Conservation (phyloP, 75 land plant genomes). For the Pseudotsuga menziesii region DNA sequence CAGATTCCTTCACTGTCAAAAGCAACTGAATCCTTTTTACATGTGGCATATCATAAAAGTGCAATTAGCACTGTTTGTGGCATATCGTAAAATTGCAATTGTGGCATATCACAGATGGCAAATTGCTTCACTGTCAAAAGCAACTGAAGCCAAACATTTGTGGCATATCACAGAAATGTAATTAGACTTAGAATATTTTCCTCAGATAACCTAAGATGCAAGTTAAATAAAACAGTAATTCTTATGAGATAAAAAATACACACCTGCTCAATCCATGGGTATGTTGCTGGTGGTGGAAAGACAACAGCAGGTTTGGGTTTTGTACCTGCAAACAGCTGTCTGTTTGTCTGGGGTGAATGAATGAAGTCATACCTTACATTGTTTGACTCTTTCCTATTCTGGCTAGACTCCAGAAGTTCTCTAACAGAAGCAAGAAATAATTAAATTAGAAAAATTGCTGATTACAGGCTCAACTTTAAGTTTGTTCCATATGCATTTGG, state of each 20-base stretch:
- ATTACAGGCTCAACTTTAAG: not conserved
- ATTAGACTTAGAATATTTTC: not conserved
- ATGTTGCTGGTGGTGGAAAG: constrained; percentile 71
- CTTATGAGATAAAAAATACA: not conserved
- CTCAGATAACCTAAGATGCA: not conserved
- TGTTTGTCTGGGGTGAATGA: constrained; percentile 10
- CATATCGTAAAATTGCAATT: not conserved
- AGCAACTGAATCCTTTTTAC: constrained; percentile 49
- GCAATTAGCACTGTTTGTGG: constrained; percentile 12
- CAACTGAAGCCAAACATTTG: constrained; percentile 47
- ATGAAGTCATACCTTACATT: constrained; percentile 25
- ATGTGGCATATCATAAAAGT: constrained; percentile 14
- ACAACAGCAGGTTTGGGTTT: constrained; percentile 56
- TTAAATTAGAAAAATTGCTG: not conserved
- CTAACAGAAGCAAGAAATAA: constrained; percentile 21
- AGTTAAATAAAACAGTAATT: not conserved
- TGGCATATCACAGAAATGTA: not conserved
- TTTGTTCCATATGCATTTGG: not conserved
- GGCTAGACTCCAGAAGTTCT: constrained; percentile 68
- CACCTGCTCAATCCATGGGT: constrained; percentile 95
- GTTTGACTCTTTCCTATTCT: constrained; percentile 49
- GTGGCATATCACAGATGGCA: constrained; percentile 21
- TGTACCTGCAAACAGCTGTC: constrained; percentile 73
- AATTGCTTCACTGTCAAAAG: constrained; percentile 50
- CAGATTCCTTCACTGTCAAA: constrained; percentile 56